phyloP scores from a whole-genome alignment of 441 rosid species.

The Mallotus japonicus region DNA sequence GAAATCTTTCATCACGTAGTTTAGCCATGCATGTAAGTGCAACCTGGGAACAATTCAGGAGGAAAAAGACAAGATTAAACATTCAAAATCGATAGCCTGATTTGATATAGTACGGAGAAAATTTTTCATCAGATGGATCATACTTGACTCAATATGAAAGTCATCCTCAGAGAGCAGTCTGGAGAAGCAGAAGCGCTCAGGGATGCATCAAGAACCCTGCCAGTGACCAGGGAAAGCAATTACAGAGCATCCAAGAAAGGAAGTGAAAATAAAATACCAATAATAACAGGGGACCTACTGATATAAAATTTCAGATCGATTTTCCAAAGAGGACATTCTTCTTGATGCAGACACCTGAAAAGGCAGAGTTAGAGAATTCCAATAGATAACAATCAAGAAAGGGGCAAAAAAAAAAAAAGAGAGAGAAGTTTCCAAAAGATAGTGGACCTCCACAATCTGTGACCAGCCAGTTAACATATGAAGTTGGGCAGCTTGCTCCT shows the following conservation, averaged over 20 bases:
- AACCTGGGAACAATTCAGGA: conserved; percentile 51
- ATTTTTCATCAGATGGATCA: neutral
- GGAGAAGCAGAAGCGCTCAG: conserved; percentile 93
- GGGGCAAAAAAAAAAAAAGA: neutral
- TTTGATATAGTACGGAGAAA: neutral
- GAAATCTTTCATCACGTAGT: conserved; percentile 84
- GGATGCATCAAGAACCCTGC: conserved; percentile 91
- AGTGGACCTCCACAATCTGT: conserved; percentile 82
- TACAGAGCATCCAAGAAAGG: conserved; percentile 26
- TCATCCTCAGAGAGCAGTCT: conserved; percentile 95
- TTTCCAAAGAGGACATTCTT: conserved; percentile 68
- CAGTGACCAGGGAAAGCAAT: conserved; percentile 32
- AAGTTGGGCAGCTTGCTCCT: conserved; percentile 98
- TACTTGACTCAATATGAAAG: conserved; percentile 81
- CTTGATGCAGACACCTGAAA: conserved; percentile 80
- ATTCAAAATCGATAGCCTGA: conserved; percentile 14
- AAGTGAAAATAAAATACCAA: conserved; percentile 17
- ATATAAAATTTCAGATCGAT: conserved; percentile 75
- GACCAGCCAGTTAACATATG: conserved; percentile 99
- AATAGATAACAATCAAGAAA: neutral
- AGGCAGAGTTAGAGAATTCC: conserved; percentile 7
- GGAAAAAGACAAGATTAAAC: conserved; percentile 10
- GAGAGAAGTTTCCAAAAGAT: conserved; percentile 13
- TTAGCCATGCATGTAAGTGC: conserved; percentile 98
- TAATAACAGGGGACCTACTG: conserved; percentile 48